A percentile compares a stretch with the other conserved stretches of the same genome.
These are phyloP conservation scores for Sporobolomyces pararoseus DNA, from an alignment of 768 basidiomycete genomes.

Conservation along the genomic window DNA sequence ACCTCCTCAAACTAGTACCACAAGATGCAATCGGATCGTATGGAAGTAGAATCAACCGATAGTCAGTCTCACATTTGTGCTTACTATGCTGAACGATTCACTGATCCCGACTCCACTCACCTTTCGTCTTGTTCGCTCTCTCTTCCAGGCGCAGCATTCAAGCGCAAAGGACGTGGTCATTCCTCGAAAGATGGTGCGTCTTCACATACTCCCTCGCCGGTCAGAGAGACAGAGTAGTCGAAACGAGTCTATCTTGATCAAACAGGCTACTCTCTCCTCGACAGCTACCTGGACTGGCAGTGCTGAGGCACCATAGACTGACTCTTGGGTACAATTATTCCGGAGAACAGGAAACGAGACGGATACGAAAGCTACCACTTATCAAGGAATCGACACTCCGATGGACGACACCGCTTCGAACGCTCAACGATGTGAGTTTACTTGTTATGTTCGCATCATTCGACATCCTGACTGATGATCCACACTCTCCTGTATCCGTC, in stretches of 20 bases:
- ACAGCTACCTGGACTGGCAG: no score
- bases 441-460: not conserved
- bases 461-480: not conserved
- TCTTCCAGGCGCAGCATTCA: conserved; percentile 10
- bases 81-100: no score
- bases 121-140: not conserved
- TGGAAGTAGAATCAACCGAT: conserved; percentile 24
- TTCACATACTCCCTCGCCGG: not conserved
- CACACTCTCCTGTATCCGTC: not conserved
- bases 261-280: no score
- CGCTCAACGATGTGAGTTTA: conserved; percentile 23
- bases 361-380: not conserved
- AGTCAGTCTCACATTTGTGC: no score
- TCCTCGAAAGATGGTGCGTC: conserved; percentile 22
- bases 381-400: not conserved
- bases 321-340: no score
- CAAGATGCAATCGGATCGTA: conserved; percentile 34
- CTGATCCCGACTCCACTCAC: not conserved
- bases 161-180: conserved; percentile 34
- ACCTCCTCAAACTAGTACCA: not conserved
- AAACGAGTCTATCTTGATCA: not conserved
- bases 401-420: conserved; percentile 16
- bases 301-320: no score
- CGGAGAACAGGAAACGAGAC: not conserved
- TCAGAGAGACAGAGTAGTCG: not conserved